Evolutionary conservation across 1,284 basidiomycete species (phyloP).

Genomic region (Apiotrichum laibachii): DNA sequence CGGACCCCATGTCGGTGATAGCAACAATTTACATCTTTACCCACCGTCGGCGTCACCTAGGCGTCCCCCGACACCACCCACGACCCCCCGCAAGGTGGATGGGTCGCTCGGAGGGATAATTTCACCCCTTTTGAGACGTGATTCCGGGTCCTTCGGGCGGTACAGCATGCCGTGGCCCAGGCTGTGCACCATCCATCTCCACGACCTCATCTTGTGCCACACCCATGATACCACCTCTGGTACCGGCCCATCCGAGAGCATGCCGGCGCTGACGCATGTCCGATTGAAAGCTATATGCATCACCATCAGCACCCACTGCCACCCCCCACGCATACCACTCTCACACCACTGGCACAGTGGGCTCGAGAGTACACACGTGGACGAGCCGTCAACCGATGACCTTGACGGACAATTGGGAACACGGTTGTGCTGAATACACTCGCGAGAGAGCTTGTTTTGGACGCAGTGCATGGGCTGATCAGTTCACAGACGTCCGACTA

Average conservation of each 20-base stretch:
- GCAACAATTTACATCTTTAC: not conserved
- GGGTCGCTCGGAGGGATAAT: not conserved
- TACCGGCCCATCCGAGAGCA: too few relatives aligned
- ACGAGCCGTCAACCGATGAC: not conserved
- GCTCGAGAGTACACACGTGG: not conserved
- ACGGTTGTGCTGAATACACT: too few relatives aligned
- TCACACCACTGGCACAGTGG: too few relatives aligned
- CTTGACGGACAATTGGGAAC: too few relatives aligned
- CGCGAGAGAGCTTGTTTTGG: too few relatives aligned
- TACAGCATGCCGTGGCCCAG: too few relatives aligned
- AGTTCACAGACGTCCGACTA: not conserved
- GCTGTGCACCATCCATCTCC: not conserved
- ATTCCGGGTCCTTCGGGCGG: not conserved
- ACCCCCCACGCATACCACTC: not conserved
- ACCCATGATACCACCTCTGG: too few relatives aligned
- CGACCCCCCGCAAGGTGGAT: not conserved
- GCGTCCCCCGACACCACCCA: not conserved
- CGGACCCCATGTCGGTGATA: not conserved
- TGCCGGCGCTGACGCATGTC: too few relatives aligned
- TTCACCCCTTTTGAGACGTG: not conserved
- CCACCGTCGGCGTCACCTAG: not conserved
- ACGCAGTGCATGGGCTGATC: not conserved
- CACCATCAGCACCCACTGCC: too few relatives aligned
- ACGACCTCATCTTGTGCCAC: too few relatives aligned
- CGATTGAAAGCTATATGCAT: too few relatives aligned